phyloP scores from a whole-genome alignment of 2,329 filamentous ascomycete species.

The Stachybotrys chartarum region DNA sequence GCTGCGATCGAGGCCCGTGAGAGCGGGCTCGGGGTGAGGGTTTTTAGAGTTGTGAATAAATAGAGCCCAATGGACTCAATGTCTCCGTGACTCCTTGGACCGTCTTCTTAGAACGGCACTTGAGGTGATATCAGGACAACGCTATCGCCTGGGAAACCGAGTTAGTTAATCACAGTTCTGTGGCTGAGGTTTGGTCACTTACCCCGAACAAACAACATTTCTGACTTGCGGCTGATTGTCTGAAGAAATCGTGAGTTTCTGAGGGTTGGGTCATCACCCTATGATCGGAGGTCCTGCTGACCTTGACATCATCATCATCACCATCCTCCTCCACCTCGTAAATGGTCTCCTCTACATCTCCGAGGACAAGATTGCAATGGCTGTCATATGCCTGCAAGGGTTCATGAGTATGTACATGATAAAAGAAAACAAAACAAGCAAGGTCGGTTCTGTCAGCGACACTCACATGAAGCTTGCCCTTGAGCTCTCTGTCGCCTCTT shows the following conservation, averaged over 20 bases:
- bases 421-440: neutral
- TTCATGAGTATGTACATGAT: neutral
- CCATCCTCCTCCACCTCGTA: constrained; percentile 92
- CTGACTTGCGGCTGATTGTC: constrained; percentile 94
- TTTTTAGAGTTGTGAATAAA: neutral
- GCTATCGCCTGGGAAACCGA: constrained; percentile 50
- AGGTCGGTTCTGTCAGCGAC: neutral
- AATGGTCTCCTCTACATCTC: constrained; percentile 95
- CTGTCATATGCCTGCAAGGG: constrained; percentile 81
- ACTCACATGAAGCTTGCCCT: constrained; percentile 89
- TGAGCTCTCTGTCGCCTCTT: constrained; percentile 88
- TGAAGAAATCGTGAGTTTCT: constrained; percentile 28
- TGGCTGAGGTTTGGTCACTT: constrained; percentile 19
- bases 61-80: neutral
- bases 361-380: constrained; percentile 93
- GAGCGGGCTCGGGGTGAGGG: no score
- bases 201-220: constrained; percentile 99
- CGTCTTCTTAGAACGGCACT: constrained; percentile 29
- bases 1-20: no score
- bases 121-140: constrained; percentile 66
- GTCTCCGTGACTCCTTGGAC: constrained; percentile 2
- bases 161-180: constrained; percentile 12
- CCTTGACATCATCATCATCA: constrained; percentile 72
- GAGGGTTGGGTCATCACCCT: neutral
- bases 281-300: constrained; percentile 22